Conservation (phyloP, 2,329 filamentous ascomycete genomes). For the Fusarium anguioides region DNA sequence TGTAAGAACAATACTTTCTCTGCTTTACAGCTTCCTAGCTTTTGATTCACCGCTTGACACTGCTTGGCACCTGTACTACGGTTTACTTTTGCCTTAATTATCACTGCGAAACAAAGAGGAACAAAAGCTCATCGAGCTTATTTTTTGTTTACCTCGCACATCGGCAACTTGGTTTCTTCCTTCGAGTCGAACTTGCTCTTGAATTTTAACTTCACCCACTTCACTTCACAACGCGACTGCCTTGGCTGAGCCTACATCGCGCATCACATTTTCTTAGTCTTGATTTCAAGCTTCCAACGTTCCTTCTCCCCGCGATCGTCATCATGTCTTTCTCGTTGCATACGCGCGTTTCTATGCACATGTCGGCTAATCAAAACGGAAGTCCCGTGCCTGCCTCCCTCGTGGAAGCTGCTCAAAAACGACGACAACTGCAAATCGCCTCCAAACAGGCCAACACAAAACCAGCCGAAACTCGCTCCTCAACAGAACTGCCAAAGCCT, state of each 20-base stretch:
- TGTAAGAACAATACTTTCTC: slow-evolving; percentile 16
- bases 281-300: neutral
- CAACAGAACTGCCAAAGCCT: slow-evolving; percentile 2
- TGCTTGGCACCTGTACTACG: slow-evolving; percentile 20
- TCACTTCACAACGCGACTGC: slow-evolving; percentile 6
- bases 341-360: slow-evolving; percentile 12
- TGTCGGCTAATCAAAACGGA: slow-evolving; percentile 22
- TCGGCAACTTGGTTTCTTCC: neutral
- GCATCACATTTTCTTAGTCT: slow-evolving; percentile 1
- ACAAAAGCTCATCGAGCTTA: neutral
- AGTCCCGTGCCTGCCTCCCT: slow-evolving; percentile 16
- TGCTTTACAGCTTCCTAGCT: neutral
- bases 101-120: neutral
- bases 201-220: neutral
- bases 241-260: neutral
- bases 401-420: slow-evolving; percentile 13
- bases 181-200: neutral
- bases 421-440: slow-evolving; percentile 12
- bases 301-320: neutral
- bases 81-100: slow-evolving; percentile 15
- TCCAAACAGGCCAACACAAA: neutral
- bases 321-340: slow-evolving; percentile 21
- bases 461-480: neutral
- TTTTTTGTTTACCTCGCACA: slow-evolving; percentile 14
- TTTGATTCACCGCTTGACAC: slow-evolving; percentile 9